Evolutionary conservation across 345 rosid species (phyloP).

Genomic region (Aethionema arabicum): DNA sequence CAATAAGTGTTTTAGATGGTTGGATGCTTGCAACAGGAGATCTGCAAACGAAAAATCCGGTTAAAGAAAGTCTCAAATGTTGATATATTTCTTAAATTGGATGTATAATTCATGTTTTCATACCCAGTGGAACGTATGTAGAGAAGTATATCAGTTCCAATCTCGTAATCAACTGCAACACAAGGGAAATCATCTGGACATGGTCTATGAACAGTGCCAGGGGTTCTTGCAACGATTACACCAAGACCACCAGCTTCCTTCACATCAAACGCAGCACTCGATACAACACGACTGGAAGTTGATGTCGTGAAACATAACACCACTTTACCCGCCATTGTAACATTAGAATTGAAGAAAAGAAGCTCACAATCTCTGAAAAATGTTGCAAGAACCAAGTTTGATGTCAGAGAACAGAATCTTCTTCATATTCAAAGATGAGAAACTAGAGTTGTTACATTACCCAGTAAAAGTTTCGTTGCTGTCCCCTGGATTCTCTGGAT

Average conservation of each 20-base stretch:
- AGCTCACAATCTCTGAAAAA: slow-evolving; percentile 28
- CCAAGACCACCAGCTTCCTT: slow-evolving; percentile 47
- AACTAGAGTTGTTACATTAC: background rate
- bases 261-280: slow-evolving; percentile 31
- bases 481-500: slow-evolving; percentile 38
- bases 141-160: slow-evolving; percentile 36
- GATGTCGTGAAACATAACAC: slow-evolving; percentile 38
- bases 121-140: slow-evolving; percentile 44
- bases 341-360: slow-evolving; percentile 17
- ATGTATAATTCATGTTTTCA: background rate
- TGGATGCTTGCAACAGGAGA: slow-evolving; percentile 23
- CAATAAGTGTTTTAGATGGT: slow-evolving; percentile 24
- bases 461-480: slow-evolving; percentile 26
- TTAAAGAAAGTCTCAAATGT: background rate
- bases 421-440: background rate
- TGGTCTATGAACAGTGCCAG: slow-evolving; percentile 25
- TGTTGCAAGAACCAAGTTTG: background rate
- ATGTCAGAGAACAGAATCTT: background rate
- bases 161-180: slow-evolving; percentile 37
- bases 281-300: slow-evolving; percentile 14
- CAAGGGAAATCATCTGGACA: slow-evolving; percentile 41
- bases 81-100: background rate
- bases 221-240: slow-evolving; percentile 36
- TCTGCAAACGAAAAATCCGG: background rate
- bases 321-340: slow-evolving; percentile 35